Conservation (phyloP, 768 basidiomycete species). For the Phaeotremella skinneri region DNA sequence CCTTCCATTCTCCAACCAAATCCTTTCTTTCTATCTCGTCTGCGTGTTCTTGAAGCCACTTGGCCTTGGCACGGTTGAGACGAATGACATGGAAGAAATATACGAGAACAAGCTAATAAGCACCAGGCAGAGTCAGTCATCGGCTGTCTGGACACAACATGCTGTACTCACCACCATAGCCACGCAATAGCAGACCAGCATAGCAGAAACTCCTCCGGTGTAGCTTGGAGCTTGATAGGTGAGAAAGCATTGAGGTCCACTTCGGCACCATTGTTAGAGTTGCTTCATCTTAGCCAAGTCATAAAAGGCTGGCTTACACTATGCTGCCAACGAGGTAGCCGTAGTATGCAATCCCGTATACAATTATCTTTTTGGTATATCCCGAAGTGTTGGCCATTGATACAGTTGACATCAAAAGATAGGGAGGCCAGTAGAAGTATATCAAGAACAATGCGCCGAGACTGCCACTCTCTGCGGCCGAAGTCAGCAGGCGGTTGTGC, state of each 20-base stretch:
- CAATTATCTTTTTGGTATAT: conserved; percentile 34
- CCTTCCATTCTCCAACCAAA: conserved; percentile 25
- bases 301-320: conserved; percentile 1
- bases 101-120: neutral
- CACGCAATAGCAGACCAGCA: conserved; percentile 22
- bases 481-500: too few relatives aligned
- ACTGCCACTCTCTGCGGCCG: conserved; percentile 25
- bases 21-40: neutral
- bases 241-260: conserved; percentile 32
- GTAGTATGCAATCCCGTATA: conserved; percentile 34
- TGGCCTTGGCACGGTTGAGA: neutral
- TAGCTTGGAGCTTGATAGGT: conserved; percentile 33
- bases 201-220: conserved; percentile 23
- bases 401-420: conserved; percentile 25
- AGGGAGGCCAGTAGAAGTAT: conserved; percentile 42
- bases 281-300: too few relatives aligned
- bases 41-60: neutral
- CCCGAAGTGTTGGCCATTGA: conserved; percentile 34
- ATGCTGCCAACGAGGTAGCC: conserved; percentile 29
- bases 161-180: neutral
- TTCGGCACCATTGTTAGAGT: neutral
- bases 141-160: neutral
- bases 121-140: neutral
- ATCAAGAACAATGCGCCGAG: conserved; percentile 36
- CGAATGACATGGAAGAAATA: too few relatives aligned